Base-by-base conservation (phyloP, 2,329 filamentous ascomycete genomes). In the Tolypocladium tropicale region DNA sequence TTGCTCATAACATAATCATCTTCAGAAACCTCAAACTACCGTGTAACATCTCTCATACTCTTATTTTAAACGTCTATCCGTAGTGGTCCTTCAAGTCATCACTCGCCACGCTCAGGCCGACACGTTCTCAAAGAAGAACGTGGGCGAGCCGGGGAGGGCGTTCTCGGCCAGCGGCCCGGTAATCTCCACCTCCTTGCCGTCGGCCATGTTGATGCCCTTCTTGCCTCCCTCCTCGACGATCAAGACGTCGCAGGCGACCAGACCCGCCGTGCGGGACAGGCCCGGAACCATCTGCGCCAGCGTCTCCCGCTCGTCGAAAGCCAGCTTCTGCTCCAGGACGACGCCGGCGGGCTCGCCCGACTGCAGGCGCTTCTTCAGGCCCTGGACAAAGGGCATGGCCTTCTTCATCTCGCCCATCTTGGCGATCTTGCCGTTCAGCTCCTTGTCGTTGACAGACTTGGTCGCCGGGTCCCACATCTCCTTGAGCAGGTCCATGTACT, bases 321-420 rank as follows among this genome's bases (percentile, higher is more conserved):
- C 80, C 59, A 99, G 78, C 73, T 93, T 90, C 62, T 91, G 82
- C 68, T 93, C 85, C 66, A 97, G 85, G 11, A 96, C 90, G 2
- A 74, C 78, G 28, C 81, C 77, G 2, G 83, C 75, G 16, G 78
- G 74, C 72, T 93, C 84, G 59, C 89, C 87, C 53, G 79, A 78
- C 56, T 90, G 78, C 56, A 99, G 81, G 54, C 89, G 84, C 71
- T 83, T 89, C 85, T 96, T 96, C 58, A 97, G 77, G 7, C 71
- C 75, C 75, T 97, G 92, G 53, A 96, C 86, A 67, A 96, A 97
- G 0, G 94, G 94, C 93, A 97, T 97, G 2, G 91, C 93, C 76
- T 95, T 94, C 83, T 97, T 99, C 81, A 91, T 90, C 74, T 95
- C 89, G 48, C 84, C 85, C 67, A 90, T 79, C 78, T 95, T 95